A percentile compares a stretch with the other conserved stretches of the same genome.
phyloP scores from a whole-genome alignment of 2,329 filamentous ascomycete species.

The Xylariaceae sp. region DNA sequence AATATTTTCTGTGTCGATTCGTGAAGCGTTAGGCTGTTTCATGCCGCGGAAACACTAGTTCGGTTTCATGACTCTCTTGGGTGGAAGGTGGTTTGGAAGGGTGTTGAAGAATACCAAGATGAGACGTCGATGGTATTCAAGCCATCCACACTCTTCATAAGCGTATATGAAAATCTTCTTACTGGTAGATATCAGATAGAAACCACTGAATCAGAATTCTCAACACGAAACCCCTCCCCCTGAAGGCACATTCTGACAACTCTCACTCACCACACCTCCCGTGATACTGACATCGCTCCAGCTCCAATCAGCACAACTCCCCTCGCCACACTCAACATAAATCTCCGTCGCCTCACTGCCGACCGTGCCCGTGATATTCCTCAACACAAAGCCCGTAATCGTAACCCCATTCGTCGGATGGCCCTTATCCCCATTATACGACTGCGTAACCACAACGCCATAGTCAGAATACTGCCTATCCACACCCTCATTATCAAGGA shows the following conservation, averaged over 20 bases:
- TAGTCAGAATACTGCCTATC: slow-evolving; percentile 34
- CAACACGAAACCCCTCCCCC: slow-evolving; percentile 23
- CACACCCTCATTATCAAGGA: slow-evolving; percentile 23
- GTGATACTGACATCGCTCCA: slow-evolving; percentile 35
- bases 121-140: too few species aligned
- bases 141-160: too few species aligned
- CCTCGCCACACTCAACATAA: slow-evolving; percentile 37
- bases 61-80: too few species aligned
- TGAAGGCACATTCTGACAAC: slow-evolving; percentile 48
- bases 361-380: slow-evolving; percentile 38
- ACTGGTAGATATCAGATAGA: background rate
- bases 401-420: slow-evolving; percentile 43
- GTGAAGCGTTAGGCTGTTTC: too few species aligned
- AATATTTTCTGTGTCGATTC: too few species aligned
- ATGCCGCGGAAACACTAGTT: too few species aligned
- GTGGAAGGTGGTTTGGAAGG: too few species aligned
- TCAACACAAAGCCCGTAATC: slow-evolving; percentile 40
- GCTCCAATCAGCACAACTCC: slow-evolving; percentile 35
- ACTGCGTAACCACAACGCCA: slow-evolving; percentile 54
- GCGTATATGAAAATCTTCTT: too few species aligned
- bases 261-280: slow-evolving; percentile 46
- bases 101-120: too few species aligned
- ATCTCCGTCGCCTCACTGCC: slow-evolving; percentile 29
- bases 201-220: background rate
- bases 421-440: slow-evolving; percentile 43